phyloP scores from a whole-genome alignment of 805 yeast species.

The Wickerhamomyces mucosus region DNA sequence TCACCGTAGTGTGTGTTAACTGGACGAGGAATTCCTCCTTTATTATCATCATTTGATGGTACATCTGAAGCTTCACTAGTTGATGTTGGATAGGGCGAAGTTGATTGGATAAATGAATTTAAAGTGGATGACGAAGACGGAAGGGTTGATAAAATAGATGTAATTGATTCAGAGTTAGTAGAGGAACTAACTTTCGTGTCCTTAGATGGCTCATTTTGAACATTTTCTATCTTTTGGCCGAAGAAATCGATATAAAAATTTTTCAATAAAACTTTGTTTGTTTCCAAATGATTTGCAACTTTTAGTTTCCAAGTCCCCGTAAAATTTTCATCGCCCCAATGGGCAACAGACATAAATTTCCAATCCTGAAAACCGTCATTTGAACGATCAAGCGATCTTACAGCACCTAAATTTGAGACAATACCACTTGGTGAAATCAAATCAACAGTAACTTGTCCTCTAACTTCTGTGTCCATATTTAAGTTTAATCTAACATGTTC shows the following conservation, averaged over 20 bases:
- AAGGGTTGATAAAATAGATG: slow-evolving; percentile 4
- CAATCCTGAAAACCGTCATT: slow-evolving; percentile 60
- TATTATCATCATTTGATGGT: slow-evolving; percentile 5
- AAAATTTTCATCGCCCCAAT: slow-evolving; percentile 89
- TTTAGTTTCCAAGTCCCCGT: slow-evolving; percentile 75
- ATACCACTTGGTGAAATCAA: slow-evolving; percentile 72
- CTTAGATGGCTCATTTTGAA: slow-evolving; percentile 20
- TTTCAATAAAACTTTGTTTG: slow-evolving; percentile 33
- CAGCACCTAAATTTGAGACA: slow-evolving; percentile 61
- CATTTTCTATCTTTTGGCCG: slow-evolving; percentile 57
- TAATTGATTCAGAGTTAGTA: neutral
- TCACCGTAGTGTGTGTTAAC: slow-evolving; percentile 39
- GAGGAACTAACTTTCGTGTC: slow-evolving; percentile 1
- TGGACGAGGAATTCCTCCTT: neutral
- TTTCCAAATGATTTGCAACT: slow-evolving; percentile 38
- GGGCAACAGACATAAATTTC: slow-evolving; percentile 97
- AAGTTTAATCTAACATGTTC: slow-evolving; percentile 86
- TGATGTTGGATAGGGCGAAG: slow-evolving; percentile 2
- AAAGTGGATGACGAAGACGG: slow-evolving; percentile 10
- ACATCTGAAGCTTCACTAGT: slow-evolving; percentile 1
- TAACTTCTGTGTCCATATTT: slow-evolving; percentile 47
- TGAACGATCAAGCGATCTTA: slow-evolving; percentile 49
- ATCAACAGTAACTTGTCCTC: slow-evolving; percentile 64
- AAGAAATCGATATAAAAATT: slow-evolving; percentile 74
- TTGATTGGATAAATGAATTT: slow-evolving; percentile 4